Evolutionary conservation across 2,329 filamentous ascomycete species (phyloP).

Genomic region (Aureobasidium uvarum): DNA sequence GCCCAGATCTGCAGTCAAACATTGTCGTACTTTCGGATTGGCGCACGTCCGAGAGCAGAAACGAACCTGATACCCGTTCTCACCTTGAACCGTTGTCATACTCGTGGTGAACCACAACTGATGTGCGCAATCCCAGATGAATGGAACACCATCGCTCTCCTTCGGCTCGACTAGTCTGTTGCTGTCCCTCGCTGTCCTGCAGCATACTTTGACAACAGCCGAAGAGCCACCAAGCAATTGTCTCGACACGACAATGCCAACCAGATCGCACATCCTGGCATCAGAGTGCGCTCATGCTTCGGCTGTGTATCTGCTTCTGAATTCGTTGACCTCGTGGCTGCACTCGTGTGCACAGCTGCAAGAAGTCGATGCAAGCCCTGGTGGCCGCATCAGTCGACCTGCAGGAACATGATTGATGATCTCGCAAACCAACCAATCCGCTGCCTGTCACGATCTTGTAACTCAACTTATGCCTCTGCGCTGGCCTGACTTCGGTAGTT

Average conservation of each 20-base stretch:
- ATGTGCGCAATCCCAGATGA: slow-evolving; percentile 4
- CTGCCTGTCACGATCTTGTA: background rate
- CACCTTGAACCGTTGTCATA: slow-evolving; percentile 19
- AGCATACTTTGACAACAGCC: background rate
- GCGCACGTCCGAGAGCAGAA: slow-evolving; percentile 14
- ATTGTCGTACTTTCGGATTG: slow-evolving; percentile 1
- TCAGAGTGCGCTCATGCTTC: background rate
- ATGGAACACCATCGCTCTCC: slow-evolving; percentile 10
- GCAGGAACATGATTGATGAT: slow-evolving; percentile 22
- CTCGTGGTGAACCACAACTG: slow-evolving; percentile 13
- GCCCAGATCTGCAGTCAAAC: slow-evolving; percentile 14
- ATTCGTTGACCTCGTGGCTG: slow-evolving; percentile 20
- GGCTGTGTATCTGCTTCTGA: slow-evolving; percentile 8
- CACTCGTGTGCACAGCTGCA: slow-evolving; percentile 17
- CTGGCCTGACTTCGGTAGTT: slow-evolving; percentile 22
- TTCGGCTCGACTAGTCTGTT: background rate
- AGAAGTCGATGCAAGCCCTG: slow-evolving; percentile 21
- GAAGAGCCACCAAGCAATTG: background rate
- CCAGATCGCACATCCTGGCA: background rate
- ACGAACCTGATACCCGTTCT: slow-evolving; percentile 19
- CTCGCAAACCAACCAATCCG: slow-evolving; percentile 15
- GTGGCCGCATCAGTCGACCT: slow-evolving; percentile 24
- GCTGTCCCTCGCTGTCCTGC: background rate
- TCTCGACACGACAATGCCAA: background rate
- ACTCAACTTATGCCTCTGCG: slow-evolving; percentile 17